Conservation (phyloP, 2,329 filamentous ascomycete species). For the Calonectria crousiana region DNA sequence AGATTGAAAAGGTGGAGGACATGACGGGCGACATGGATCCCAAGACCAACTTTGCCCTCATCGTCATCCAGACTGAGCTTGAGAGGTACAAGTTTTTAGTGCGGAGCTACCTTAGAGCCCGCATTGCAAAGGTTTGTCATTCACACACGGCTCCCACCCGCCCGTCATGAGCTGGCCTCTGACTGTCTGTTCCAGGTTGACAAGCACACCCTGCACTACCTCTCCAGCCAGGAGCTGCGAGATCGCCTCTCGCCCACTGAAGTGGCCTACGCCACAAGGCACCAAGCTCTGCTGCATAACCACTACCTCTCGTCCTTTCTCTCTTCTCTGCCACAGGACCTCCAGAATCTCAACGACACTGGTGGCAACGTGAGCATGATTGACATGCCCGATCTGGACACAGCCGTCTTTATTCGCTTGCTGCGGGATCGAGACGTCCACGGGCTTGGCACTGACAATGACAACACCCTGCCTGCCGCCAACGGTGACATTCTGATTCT, state of each 20-base stretch:
- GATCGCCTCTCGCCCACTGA: slow-evolving; percentile 81
- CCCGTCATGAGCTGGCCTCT: neutral
- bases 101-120: slow-evolving; percentile 82
- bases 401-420: slow-evolving; percentile 86
- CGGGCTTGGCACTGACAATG: slow-evolving; percentile 73
- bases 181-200: slow-evolving; percentile 71
- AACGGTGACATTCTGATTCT: slow-evolving; percentile 77
- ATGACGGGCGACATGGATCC: slow-evolving; percentile 89
- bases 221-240: slow-evolving; percentile 67
- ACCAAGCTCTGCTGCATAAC: slow-evolving; percentile 85
- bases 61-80: slow-evolving; percentile 95
- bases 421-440: slow-evolving; percentile 70
- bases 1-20: slow-evolving; percentile 79
- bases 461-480: slow-evolving; percentile 68
- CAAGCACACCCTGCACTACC: slow-evolving; percentile 79
- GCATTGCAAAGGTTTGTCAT: slow-evolving; percentile 82
- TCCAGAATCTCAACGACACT: slow-evolving; percentile 91
- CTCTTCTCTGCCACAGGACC: slow-evolving; percentile 78
- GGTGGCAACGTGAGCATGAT: slow-evolving; percentile 94
- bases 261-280: slow-evolving; percentile 83
- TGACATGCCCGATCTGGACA: slow-evolving; percentile 84
- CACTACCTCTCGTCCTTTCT: slow-evolving; percentile 92
- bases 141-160: neutral
- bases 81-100: slow-evolving; percentile 94
- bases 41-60: slow-evolving; percentile 91